Percentiles rank a stretch among this genome's conserved stretches.
phyloP scores from a whole-genome alignment of 1,284 basidiomycete genomes.

The Sanghuangporus sanghuang region DNA sequence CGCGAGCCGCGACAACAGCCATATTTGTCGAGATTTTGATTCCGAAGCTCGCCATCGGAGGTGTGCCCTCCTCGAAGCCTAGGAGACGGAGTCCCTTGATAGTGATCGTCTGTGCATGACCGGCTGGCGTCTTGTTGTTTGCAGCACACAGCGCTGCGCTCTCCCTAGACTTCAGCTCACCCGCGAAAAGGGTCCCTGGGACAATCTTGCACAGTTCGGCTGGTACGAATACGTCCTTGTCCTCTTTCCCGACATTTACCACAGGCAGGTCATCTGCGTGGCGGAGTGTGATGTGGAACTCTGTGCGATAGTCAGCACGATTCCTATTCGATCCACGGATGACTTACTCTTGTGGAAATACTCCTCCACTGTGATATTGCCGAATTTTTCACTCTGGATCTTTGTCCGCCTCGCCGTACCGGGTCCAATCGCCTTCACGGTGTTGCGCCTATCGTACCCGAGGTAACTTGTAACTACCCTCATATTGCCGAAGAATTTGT shows the following conservation, averaged over 20 bases:
- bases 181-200: conserved; percentile 47
- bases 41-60: conserved; percentile 45
- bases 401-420: conserved; percentile 40
- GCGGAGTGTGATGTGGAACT: conserved; percentile 48
- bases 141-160: neutral
- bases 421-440: conserved; percentile 40
- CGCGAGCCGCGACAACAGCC: conserved; percentile 52
- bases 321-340: conserved; percentile 29
- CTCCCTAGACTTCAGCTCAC: conserved; percentile 41
- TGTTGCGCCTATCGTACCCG: conserved; percentile 46
- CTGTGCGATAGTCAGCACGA: conserved; percentile 29
- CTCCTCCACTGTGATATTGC: conserved; percentile 49
- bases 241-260: conserved; percentile 44
- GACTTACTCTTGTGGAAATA: conserved; percentile 57
- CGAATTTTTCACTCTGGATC: conserved; percentile 52
- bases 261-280: conserved; percentile 51
- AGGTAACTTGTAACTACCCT: conserved; percentile 54
- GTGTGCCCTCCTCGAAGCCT: conserved; percentile 37
- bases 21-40: conserved; percentile 50
- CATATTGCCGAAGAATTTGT: conserved; percentile 45
- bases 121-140: neutral
- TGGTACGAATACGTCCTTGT: conserved; percentile 46
- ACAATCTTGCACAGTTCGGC: conserved; percentile 65
- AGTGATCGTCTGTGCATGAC: conserved; percentile 43
- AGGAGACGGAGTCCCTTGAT: conserved; percentile 49